A percentile compares a stretch with the other conserved stretches of the same genome.
Evolutionary conservation across 2,329 filamentous ascomycete genomes (phyloP).

Genomic region (Sclerotinia sclerotiorum): DNA sequence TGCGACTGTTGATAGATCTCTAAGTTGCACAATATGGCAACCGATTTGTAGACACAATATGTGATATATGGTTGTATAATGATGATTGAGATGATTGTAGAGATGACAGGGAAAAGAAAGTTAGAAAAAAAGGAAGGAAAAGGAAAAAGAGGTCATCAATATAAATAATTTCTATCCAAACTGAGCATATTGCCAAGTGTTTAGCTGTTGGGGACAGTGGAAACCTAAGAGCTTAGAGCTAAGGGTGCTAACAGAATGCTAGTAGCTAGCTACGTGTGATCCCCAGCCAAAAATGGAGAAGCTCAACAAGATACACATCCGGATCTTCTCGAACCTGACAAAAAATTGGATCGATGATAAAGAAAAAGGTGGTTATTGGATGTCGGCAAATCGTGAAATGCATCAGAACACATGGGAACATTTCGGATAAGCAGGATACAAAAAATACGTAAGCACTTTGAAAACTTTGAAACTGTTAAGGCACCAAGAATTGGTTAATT

Average conservation of each 20-base stretch:
- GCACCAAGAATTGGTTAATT: not conserved
- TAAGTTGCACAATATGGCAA: not conserved
- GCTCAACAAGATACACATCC: not conserved
- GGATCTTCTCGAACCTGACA: not conserved
- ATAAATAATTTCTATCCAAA: not conserved
- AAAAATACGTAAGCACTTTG: constrained; percentile 3
- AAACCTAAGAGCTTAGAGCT: not conserved
- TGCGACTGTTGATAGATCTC: not conserved
- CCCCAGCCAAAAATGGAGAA: not conserved
- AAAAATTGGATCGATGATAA: not conserved
- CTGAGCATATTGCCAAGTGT: not conserved
- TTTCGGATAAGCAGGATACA: not conserved
- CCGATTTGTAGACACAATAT: not conserved
- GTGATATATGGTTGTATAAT: not conserved
- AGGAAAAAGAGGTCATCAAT: not conserved
- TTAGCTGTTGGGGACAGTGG: too few relatives aligned
- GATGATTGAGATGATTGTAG: not conserved
- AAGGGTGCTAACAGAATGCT: not conserved
- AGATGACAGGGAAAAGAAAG: not conserved
- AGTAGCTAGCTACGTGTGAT: not conserved
- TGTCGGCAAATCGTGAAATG: not conserved
- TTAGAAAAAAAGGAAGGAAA: not conserved
- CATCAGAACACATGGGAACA: constrained; percentile 4
- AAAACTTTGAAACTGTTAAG: not conserved
- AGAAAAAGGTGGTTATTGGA: not conserved